phyloP scores from a whole-genome alignment of 805 yeast species.

The Grigorovia transvaalensis region DNA sequence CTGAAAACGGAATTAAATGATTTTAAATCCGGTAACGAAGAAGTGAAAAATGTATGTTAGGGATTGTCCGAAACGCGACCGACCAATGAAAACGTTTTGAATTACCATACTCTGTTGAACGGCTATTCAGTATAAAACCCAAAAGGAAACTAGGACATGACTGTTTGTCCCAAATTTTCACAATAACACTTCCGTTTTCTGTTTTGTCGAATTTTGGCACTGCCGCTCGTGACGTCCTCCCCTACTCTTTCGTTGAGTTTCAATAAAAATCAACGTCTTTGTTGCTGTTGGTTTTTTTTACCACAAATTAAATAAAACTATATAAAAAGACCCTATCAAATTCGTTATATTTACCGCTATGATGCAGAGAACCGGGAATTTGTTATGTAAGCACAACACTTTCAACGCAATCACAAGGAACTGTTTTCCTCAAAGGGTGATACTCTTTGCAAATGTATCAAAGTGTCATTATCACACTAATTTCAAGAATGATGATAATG shows the following conservation, averaged over 20 bases:
- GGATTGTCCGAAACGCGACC: not conserved
- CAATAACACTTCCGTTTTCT: no score
- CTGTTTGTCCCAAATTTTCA: no score
- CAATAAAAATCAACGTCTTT: no score
- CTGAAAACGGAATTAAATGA: slow-evolving; percentile 60
- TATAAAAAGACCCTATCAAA: not conserved
- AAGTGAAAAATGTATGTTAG: slow-evolving; percentile 57
- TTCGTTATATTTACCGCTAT: not conserved
- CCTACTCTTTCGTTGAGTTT: no score
- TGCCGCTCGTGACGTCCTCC: not conserved
- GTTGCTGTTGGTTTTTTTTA: no score
- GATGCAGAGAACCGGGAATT: not conserved
- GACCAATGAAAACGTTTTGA: not conserved
- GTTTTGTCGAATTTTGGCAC: not conserved
- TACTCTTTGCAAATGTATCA: no score
- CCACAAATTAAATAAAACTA: not conserved
- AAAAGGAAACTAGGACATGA: not conserved
- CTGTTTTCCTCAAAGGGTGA: no score
- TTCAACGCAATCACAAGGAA: no score
- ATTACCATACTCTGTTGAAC: not conserved
- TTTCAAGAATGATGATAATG: no score
- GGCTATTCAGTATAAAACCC: not conserved
- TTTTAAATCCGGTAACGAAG: slow-evolving; percentile 39
- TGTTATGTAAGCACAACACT: not conserved
- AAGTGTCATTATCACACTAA: no score